Base-by-base conservation (phyloP, 73 alveolate species). In the Symbiodinium natans region DNA sequence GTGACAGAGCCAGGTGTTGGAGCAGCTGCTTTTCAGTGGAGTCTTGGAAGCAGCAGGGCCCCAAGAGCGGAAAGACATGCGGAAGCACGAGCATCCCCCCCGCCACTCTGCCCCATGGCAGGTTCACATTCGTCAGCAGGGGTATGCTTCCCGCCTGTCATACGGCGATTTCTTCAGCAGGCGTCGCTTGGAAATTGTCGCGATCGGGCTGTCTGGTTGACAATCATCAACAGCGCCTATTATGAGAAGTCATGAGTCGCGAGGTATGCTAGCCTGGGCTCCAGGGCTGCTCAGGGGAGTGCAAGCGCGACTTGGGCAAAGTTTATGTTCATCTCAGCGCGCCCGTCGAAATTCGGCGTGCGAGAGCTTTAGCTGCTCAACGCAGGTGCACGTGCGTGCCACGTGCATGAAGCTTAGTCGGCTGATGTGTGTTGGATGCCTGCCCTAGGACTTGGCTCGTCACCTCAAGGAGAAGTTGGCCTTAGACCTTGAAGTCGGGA, bases 21-120 rank as follows among this genome's bases (percentile, higher is more conserved):
- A 88, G 33, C 95, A 88, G 95, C 95, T 88, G 46, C 86, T 88
- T 42, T 88, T 88, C 73, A 88, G 95, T 38, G 95, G 95, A 3
- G 74, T 88, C 48, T 88, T 88, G 95, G 95, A 88, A 54, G 95
- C 95, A 25, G 93, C 39, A 40, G 29, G 46, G 46, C 27, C 41
- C 92, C 48, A 36, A 39, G 29, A 19, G 11, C 23, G 27, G 36
- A 48, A n/a, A n/a, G n/a, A n/a, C n/a, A n/a, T n/a, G n/a, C n/a
- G n/a, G n/a, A n/a, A n/a, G n/a, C n/a, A n/a, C n/a, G n/a, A n/a
- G n/a, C n/a, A n/a, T n/a, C n/a, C n/a, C n/a, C n/a, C n/a, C n/a
- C n/a, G n/a, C n/a, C n/a, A n/a, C n/a, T n/a, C n/a, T n/a, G n/a
- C 13, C 6, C 27, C 29, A 17, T 3, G 2, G 29, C 46, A 84